Conservation (phyloP, 495 filamentous ascomycete species). For the Melanomma pulvis-pyrius region DNA sequence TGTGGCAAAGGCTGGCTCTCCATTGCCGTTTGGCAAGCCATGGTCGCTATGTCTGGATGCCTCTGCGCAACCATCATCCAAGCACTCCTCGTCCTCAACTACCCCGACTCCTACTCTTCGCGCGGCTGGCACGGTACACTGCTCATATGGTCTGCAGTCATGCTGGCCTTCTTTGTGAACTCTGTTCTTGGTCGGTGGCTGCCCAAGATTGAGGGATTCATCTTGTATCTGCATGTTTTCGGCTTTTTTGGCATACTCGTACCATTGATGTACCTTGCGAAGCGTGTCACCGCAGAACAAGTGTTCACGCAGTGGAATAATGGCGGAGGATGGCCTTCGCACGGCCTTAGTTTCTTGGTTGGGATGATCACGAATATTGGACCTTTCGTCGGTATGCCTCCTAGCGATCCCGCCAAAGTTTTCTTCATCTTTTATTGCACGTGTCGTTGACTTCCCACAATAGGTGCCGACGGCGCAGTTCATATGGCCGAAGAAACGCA, state of each 20-base stretch:
- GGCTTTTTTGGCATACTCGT: constrained; percentile 52
- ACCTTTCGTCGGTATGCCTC: too few relatives aligned
- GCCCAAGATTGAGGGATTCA: constrained; percentile 33
- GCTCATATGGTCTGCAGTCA: constrained; percentile 18
- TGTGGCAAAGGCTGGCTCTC: constrained; percentile 40
- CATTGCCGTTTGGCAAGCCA: constrained; percentile 12
- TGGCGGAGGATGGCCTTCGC: too few relatives aligned
- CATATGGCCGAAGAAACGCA: neutral
- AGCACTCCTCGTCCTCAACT: constrained; percentile 14
- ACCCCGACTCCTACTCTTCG: constrained; percentile 1
- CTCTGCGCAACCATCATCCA: constrained; percentile 8
- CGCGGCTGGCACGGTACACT: constrained; percentile 28
- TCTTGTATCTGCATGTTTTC: constrained; percentile 34
- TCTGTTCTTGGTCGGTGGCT: constrained; percentile 29
- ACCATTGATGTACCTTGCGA: constrained; percentile 27
- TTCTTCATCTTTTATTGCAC: too few relatives aligned
- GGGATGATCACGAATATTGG: too few relatives aligned
- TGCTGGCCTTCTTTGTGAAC: constrained; percentile 35
- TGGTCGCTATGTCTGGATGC: constrained; percentile 9
- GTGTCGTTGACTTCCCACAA: too few relatives aligned
- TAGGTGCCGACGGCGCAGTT: neutral
- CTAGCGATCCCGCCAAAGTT: too few relatives aligned
- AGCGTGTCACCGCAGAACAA: neutral
- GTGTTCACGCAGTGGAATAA: too few relatives aligned
- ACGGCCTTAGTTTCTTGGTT: too few relatives aligned